Base-by-base conservation (phyloP, 1,139 yeast species). In the Blastobotrys ciferrii region DNA sequence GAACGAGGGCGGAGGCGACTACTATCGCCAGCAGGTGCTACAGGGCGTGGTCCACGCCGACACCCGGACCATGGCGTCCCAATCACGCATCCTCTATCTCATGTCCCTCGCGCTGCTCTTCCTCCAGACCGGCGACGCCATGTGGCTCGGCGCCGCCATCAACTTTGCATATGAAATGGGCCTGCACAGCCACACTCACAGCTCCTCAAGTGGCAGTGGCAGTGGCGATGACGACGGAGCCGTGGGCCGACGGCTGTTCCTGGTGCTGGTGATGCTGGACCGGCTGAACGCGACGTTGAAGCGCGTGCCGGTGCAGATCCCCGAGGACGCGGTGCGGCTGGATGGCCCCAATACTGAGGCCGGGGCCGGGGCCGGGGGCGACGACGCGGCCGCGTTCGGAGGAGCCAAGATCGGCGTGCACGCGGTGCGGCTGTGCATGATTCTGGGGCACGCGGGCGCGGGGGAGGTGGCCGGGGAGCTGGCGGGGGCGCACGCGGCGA, bases 141-240 rank as follows among this genome's bases (percentile, higher is more conserved):
- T 57, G 42, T 67, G 72, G 70, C 61, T 71, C 13, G 72, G 71
- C 3, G 59, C 69, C 11, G 70, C 72, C n/a, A 59, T 68, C 32
- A 65, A 69, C 20, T 53, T 63, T 20, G 63, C 65, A 4, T 60
- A 58, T 51, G 58, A 54, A 31, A 53, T 62, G 54, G 48, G 53
- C 4, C 48, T 61, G 37, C 63, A 60, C 46, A 33, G 43, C 41
- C 15, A 30, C 43, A 20, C 36, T 46, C 33, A 32, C 25, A 31
- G 33, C n/a, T 35, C 15, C 17, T 23, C 37, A 2, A 23, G n/a
- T 14, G 4, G 20, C 17, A 33, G 17, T n/a, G 25, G 4, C 42
- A 43, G 33, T 2, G 54, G 49, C 19, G 56, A 50, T 17, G 64
- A 56, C 35, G 60, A 57, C 38, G 60, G 53, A 37, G 36, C 53